These are phyloP conservation scores for Sistotremastrum suecicum DNA, from an alignment of 768 basidiomycete species.

Conservation along the genomic window DNA sequence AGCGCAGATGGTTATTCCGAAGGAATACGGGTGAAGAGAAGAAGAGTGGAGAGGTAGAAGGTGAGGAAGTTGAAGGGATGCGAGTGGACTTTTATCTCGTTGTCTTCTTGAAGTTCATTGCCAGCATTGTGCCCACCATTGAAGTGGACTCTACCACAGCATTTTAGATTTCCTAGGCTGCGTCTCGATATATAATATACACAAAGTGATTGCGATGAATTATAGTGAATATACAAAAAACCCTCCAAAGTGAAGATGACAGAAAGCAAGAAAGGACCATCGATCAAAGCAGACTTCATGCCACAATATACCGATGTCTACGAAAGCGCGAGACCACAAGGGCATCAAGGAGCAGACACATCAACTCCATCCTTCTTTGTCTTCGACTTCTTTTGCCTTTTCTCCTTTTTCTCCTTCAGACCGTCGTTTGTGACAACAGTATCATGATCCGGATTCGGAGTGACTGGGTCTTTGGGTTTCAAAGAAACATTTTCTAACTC, in stretches of 20 bases:
- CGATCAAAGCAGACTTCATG: too few relatives aligned
- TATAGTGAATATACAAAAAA: too few relatives aligned
- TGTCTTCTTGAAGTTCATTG: constrained; percentile 98
- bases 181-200: too few relatives aligned
- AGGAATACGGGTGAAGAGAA: constrained; percentile 49
- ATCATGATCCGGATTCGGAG: constrained; percentile 10
- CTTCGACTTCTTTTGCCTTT: constrained; percentile 9
- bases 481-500: constrained; percentile 9
- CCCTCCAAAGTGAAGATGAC: too few relatives aligned
- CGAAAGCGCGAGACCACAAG: too few relatives aligned
- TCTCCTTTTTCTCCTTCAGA: constrained; percentile 6
- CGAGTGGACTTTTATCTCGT: constrained; percentile 97
- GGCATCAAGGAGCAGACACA: too few relatives aligned
- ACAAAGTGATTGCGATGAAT: too few relatives aligned
- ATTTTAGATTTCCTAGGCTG: constrained; percentile 7
- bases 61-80: constrained; percentile 73
- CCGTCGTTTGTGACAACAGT: not conserved
- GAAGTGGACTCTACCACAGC: constrained; percentile 87
- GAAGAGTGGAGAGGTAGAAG: constrained; percentile 5
- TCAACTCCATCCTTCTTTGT: constrained; percentile 3
- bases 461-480: constrained; percentile 2
- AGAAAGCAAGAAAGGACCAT: too few relatives aligned
- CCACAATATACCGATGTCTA: too few relatives aligned
- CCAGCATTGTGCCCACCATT: constrained; percentile 95
- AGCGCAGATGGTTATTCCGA: constrained; percentile 80